Evolutionary conservation across 2,329 filamentous ascomycete species (phyloP), one percentile per base, ranked within the genome.

Genomic region (Nigrospora osmanthi): DNA sequence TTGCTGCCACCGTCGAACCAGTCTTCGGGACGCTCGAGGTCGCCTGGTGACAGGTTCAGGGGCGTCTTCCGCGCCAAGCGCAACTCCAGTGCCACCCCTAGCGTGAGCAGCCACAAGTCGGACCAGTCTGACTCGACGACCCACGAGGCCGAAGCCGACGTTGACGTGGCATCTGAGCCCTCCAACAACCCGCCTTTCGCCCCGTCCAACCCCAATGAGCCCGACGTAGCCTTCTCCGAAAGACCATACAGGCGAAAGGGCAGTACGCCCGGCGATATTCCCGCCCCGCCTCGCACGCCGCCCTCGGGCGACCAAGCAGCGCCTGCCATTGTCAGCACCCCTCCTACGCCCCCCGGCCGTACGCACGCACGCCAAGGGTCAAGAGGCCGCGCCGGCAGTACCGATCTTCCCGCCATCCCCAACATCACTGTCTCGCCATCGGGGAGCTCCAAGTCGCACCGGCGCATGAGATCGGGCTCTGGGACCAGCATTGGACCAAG

Each of bases 381-480:
- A 34, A 31, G 37, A 34, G 54, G 45, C 44, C 49, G 50, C 49
- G 35, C 52, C 50, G 13, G 44, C 43, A 15, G 46, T 45, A 51
- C 46, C 63, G 49, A 48, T 54, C 57, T 34, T 50, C 58, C 45
- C 57, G 54, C 54, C 51, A 58, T 54, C 53, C 49, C 72, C 51
- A 70, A 76, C 72, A 76, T 82, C 49, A 73, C 76, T 36, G 73
- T 79, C 38, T 81, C 83, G 52, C 71, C 78, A 34, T 76, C 81
- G 53, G 81, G 79, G 57, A 84, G 78, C 58, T 87, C 87, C 79
- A 87, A 83, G 66, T 79, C 83, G 47, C 86, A 90, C 49, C 65
- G 72, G 56, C 69, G 75, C 52, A 62, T 60, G 48, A 71, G 72
- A 58, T 73, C 80, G 71, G 69, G 69, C 58, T 78, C 75, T 50